Conservation (phyloP, 192 early-diverging fungal genomes). For the Geosiphon pyriformis region DNA sequence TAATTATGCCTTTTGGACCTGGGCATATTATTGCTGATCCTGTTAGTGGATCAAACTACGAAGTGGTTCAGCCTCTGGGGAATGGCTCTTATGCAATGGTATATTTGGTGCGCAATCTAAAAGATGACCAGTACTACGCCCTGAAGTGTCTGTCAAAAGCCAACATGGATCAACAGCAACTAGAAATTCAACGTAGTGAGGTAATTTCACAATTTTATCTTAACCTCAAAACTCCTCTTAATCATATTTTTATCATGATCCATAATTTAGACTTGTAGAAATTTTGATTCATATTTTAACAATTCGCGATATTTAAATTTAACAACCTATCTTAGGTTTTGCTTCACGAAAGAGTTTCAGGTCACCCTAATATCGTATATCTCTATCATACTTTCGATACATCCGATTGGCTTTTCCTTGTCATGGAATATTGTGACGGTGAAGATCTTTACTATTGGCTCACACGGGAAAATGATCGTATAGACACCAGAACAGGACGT, state of each 20-base stretch:
- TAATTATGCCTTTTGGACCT: constrained; percentile 13
- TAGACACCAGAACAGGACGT: constrained; percentile 34
- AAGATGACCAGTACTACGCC: constrained; percentile 54
- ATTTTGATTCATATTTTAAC: constrained; percentile 5
- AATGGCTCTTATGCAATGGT: constrained; percentile 72
- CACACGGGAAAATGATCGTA: constrained; percentile 33
- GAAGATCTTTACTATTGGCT: constrained; percentile 51
- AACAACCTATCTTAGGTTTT: constrained; percentile 30
- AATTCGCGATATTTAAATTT: neutral
- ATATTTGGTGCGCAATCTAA: constrained; percentile 59
- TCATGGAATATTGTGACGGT: constrained; percentile 58
- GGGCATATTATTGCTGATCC: constrained; percentile 17
- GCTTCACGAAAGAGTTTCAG: constrained; percentile 53
- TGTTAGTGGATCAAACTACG: neutral
- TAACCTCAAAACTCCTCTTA: no score
- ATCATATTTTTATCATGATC: no score
- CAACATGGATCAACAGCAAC: constrained; percentile 55
- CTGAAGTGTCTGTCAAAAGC: constrained; percentile 71
- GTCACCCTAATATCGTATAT: constrained; percentile 58
- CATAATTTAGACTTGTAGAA: constrained; percentile 10
- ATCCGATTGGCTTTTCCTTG: constrained; percentile 60
- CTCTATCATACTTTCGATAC: constrained; percentile 67
- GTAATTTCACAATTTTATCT: constrained; percentile 28
- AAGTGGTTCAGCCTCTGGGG: constrained; percentile 51
- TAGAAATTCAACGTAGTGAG: constrained; percentile 64